Percentiles rank a stretch among this genome's conserved stretches.
Evolutionary conservation across 371 early-diverging fungal species (phyloP).

Genomic region (Mortierella sp.): DNA sequence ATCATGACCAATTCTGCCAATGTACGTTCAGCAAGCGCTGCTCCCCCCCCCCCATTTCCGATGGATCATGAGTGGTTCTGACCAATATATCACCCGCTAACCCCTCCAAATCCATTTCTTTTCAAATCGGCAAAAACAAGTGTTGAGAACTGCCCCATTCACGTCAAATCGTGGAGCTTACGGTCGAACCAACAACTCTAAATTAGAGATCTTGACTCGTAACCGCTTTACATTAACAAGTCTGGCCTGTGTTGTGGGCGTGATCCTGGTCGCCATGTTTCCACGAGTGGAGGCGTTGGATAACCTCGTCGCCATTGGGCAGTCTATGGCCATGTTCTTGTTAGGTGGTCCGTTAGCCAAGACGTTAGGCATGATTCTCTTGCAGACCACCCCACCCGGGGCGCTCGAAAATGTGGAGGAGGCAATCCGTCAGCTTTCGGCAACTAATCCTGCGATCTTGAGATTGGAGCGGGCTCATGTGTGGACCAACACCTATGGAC

Average conservation of each 20-base stretch:
- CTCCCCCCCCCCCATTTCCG: neutral
- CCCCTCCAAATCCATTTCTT: neutral
- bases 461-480: constrained; percentile 65
- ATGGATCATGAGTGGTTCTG: too few relatives aligned
- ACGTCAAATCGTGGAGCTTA: constrained; percentile 11
- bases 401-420: constrained; percentile 43
- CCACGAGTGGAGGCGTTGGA: constrained; percentile 56
- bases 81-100: too few relatives aligned
- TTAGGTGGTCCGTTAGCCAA: constrained; percentile 51
- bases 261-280: constrained; percentile 43
- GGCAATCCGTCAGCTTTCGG: constrained; percentile 52
- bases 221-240: constrained; percentile 50
- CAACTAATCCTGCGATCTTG: constrained; percentile 60
- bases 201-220: constrained; percentile 3
- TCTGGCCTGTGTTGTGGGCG: constrained; percentile 42
- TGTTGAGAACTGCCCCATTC: constrained; percentile 14
- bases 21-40: constrained; percentile 51
- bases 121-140: too few relatives aligned
- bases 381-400: constrained; percentile 54
- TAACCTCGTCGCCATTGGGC: constrained; percentile 62
- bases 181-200: constrained; percentile 13
- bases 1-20: constrained; percentile 68
- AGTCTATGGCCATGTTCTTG: constrained; percentile 63
- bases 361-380: constrained; percentile 51
- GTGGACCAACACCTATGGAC: constrained; percentile 73